Evolutionary conservation across 2,329 filamentous ascomycete genomes (phyloP), one percentile per base, ranked within the genome.

Genomic region (Penicillium fuscoglaucum): DNA sequence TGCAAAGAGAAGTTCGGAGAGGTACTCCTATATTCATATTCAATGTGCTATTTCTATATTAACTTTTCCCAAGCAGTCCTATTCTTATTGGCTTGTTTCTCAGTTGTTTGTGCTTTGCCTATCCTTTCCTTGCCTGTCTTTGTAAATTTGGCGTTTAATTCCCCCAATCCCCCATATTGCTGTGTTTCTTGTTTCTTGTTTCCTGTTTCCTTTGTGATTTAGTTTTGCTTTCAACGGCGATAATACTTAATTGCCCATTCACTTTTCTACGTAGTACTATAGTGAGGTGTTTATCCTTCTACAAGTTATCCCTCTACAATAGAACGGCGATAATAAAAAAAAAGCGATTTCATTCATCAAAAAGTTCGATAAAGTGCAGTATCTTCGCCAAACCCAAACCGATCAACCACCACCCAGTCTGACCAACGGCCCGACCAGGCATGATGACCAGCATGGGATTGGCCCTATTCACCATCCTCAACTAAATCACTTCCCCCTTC

Each of bases 81-180:
- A 8, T 29, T 33, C 21, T 7, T 10, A 43, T 35, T 51, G 28
- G 19, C 37, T 31, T 35, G 21, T 28, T 6, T 41, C 2, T 49
- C n/a, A 15, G 31, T 3, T 29, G 4, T n/a, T 17, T 28, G 13
- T 29, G 9, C 28, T 24, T 26, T n/a, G n/a, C 8, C 13, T 31
- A 28, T 44, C 29, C 3, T 52, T 44, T 45, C 19, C 19, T 33
- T 31, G 4, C 21, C 26, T 49, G 37, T n/a, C 28, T 19, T 10
- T 55, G 19, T 43, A 50, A 13, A 43, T 1, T 43, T 44, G 53
- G 53, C 53, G 53, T 56, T 37, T 21, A 41, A 56, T 56, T 56
- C 53, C 53, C 52, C 53, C 39, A 26, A 28, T 52, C 46, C 29
- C 53, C 37, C 17, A 26, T 43, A 33, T 33, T 15, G 44, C 9